These are phyloP conservation scores for Podaxis sp. DNA, from an alignment of 768 basidiomycete species.

Conservation along the genomic window DNA sequence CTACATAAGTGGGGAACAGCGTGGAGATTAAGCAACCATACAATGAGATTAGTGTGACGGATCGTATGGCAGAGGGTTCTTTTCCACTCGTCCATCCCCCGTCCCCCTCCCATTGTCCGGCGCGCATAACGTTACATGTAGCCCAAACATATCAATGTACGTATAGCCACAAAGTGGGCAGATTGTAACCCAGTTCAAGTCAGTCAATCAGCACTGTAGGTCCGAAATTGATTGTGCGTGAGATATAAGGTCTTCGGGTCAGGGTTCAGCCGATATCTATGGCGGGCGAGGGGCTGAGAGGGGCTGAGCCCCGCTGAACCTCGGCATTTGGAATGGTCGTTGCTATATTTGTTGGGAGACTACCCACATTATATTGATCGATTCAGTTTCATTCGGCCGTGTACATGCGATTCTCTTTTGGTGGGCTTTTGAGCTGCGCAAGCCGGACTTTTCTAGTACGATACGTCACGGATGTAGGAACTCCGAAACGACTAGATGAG, in stretches of 20 bases:
- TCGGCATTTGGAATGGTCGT: background rate
- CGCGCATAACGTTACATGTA: background rate
- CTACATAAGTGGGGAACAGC: background rate
- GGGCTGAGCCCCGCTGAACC: background rate
- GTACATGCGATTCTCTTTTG: background rate
- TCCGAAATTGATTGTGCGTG: background rate
- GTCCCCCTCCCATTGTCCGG: background rate
- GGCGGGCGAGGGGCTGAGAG: background rate
- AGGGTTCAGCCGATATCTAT: conserved; percentile 1
- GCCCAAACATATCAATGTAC: background rate
- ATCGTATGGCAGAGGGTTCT: background rate
- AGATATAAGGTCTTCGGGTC: background rate
- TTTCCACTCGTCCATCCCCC: background rate
- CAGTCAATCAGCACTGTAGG: background rate
- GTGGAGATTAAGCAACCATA: conserved; percentile 6
- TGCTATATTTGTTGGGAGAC: background rate
- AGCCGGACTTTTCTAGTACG: background rate
- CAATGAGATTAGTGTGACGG: background rate
- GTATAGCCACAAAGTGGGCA: background rate
- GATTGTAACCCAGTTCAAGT: background rate
- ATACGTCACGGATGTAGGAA: background rate
- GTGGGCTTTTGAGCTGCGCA: background rate
- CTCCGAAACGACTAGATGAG: background rate
- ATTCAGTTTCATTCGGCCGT: conserved; percentile 4
- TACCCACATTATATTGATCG: background rate